Conservation (phyloP, 441 rosid genomes). For the Populus hybrid region DNA sequence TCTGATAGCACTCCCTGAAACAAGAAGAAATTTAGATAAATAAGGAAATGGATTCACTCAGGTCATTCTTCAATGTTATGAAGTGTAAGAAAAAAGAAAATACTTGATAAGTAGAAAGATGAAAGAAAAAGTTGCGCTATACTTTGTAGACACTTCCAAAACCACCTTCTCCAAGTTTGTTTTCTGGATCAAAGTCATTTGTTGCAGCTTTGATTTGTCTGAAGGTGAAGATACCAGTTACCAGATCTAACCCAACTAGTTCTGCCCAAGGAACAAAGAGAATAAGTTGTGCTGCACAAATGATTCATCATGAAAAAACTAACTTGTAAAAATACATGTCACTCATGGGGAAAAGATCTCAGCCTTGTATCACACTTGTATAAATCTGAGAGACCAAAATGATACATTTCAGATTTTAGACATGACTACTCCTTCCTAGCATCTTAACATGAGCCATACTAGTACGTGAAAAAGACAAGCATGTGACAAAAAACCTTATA, state of each 20-base stretch:
- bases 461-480: no score
- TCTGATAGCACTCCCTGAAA: constrained; percentile 56
- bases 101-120: background rate
- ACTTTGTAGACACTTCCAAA: constrained; percentile 37
- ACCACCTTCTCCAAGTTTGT: constrained; percentile 41
- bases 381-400: no score
- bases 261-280: constrained; percentile 6
- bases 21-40: background rate
- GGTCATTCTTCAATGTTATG: background rate
- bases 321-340: no score
- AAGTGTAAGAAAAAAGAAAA: background rate
- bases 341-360: no score
- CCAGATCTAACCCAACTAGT: constrained; percentile 14
- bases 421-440: no score
- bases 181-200: constrained; percentile 23
- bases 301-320: no score
- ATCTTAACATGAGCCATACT: no score
- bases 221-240: constrained; percentile 29
- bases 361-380: no score
- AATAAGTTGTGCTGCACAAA: background rate
- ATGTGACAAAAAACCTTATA: no score
- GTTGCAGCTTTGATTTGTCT: constrained; percentile 31
- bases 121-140: no score
- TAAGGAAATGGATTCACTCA: background rate
- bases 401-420: no score